These are phyloP conservation scores for Quercus tomentella DNA, from an alignment of 331 rosid species.

Conservation along the genomic window DNA sequence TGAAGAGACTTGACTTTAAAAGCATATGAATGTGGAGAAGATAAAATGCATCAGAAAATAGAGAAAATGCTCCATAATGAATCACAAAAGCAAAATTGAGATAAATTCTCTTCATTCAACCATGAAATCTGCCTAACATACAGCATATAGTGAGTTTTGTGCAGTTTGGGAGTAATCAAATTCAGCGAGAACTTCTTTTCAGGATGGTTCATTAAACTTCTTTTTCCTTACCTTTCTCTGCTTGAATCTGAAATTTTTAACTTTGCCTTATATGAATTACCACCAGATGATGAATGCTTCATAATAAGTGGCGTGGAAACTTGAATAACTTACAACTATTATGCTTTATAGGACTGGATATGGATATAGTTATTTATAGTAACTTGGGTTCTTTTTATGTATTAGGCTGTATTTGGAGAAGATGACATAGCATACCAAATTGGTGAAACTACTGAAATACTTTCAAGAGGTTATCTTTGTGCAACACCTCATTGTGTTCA, in stretches of 20 bases:
- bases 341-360: neutral
- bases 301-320: neutral
- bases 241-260: neutral
- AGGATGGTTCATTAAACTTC: neutral
- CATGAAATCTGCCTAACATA: neutral
- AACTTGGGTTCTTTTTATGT: conserved; percentile 5
- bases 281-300: neutral
- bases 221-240: neutral
- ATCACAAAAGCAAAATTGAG: too few relatives aligned
- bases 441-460: conserved; percentile 92
- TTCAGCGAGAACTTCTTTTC: neutral
- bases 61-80: neutral
- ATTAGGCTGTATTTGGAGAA: conserved; percentile 73
- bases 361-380: neutral
- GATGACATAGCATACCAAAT: conserved; percentile 91
- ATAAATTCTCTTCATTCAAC: neutral
- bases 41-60: neutral
- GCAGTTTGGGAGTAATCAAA: neutral
- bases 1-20: neutral
- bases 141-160: neutral
- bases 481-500: conserved; percentile 97
- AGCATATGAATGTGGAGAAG: neutral
- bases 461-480: conserved; percentile 85
- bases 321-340: neutral
- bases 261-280: neutral